Conservation (phyloP, 805 yeast species). For the Jamesozyma gamospora region DNA sequence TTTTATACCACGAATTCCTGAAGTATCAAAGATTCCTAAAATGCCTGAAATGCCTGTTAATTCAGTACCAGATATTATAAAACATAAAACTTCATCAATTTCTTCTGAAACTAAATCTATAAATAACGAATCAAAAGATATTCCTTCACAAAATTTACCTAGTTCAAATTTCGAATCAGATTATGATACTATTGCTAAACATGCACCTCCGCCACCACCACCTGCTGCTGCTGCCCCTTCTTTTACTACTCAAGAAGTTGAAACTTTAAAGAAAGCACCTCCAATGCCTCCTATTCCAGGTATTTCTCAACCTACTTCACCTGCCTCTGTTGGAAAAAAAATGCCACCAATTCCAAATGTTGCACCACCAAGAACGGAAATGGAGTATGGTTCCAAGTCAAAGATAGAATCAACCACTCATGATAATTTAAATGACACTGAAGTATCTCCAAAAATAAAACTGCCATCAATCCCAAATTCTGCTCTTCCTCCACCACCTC, state of each 20-base stretch:
- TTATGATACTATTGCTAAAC: neutral
- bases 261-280: neutral
- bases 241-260: neutral
- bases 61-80: too few relatives aligned
- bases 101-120: too few relatives aligned
- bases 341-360: constrained; percentile 3
- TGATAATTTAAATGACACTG: neutral
- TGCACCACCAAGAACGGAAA: constrained; percentile 3
- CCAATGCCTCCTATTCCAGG: constrained; percentile 2
- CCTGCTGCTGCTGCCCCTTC: neutral
- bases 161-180: neutral
- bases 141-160: constrained; percentile 1
- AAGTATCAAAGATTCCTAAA: constrained; percentile 2
- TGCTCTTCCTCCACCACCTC: constrained; percentile 3
- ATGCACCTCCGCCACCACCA: constrained; percentile 4
- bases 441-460: neutral
- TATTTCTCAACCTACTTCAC: constrained; percentile 1
- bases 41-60: too few relatives aligned
- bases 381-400: too few relatives aligned
- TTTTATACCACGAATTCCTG: neutral
- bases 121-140: too few relatives aligned
- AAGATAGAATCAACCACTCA: too few relatives aligned
- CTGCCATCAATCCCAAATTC: constrained; percentile 1
- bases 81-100: too few relatives aligned
- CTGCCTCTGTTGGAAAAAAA: constrained; percentile 4